A percentile compares a stretch with the other conserved stretches of the same genome.
Conservation (phyloP, 495 filamentous ascomycete species). For the Penicillium daleae region DNA sequence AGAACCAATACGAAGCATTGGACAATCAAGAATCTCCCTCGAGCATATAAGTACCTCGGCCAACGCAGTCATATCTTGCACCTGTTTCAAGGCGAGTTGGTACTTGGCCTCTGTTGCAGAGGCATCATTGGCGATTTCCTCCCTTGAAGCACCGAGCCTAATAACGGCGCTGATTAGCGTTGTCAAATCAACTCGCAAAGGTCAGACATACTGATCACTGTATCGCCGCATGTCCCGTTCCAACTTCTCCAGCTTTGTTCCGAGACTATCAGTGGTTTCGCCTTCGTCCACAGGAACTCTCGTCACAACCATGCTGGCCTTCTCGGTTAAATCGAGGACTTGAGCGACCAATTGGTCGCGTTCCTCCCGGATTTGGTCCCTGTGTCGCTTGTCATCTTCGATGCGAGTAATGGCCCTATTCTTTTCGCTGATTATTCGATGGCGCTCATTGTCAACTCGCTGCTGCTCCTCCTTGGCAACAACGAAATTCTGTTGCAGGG, state of each 20-base stretch:
- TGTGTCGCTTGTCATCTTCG: constrained; percentile 52
- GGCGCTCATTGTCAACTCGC: constrained; percentile 52
- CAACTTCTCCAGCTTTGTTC: constrained; percentile 65
- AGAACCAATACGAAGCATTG: neutral
- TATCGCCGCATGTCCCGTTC: constrained; percentile 55
- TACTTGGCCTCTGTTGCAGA: constrained; percentile 46
- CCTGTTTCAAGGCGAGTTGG: constrained; percentile 47
- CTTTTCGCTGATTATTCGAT: constrained; percentile 62
- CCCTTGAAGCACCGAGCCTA: constrained; percentile 68
- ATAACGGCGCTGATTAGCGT: constrained; percentile 19
- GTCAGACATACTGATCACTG: constrained; percentile 50
- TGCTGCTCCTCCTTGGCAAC: constrained; percentile 64
- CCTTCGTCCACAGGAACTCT: constrained; percentile 69
- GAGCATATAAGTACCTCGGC: constrained; percentile 45
- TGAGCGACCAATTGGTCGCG: constrained; percentile 46
- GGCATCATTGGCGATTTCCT: constrained; percentile 62
- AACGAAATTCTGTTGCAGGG: constrained; percentile 45
- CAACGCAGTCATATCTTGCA: constrained; percentile 55
- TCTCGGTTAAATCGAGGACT: constrained; percentile 57
- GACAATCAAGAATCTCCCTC: neutral
- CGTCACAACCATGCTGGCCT: constrained; percentile 60
- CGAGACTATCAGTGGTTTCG: constrained; percentile 66
- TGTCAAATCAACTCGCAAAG: neutral
- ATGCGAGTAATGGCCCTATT: constrained; percentile 63
- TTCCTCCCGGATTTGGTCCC: constrained; percentile 47